A percentile compares a stretch with the other conserved stretches of the same genome.
Evolutionary conservation across 108 stramenopile genomes (phyloP).

Genomic region (Nitzschia sp.): DNA sequence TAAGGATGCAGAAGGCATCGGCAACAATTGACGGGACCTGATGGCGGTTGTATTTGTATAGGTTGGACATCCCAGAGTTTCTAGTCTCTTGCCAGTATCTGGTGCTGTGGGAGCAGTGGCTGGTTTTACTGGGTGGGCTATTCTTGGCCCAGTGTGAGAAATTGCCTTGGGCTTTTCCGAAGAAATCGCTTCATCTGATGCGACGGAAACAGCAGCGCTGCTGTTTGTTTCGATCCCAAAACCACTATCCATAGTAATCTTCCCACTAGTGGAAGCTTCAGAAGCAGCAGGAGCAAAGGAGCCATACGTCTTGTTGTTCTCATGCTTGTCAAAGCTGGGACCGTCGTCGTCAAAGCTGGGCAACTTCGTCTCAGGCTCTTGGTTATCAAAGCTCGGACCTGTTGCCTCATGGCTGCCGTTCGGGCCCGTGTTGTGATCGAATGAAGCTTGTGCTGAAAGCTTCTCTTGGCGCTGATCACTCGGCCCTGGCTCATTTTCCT

Average conservation of each 20-base stretch:
- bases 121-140: neutral
- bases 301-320: neutral
- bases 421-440: too few species aligned
- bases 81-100: too few species aligned
- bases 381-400: neutral
- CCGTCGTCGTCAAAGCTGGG: slow-evolving; percentile 12
- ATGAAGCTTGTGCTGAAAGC: too few species aligned
- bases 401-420: too few species aligned
- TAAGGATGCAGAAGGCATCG: neutral
- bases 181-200: neutral
- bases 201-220: neutral
- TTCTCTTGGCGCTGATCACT: too few species aligned
- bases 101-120: neutral
- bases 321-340: slow-evolving; percentile 5
- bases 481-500: too few species aligned
- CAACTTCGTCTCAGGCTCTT: too few species aligned
- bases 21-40: neutral
- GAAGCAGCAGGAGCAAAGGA: too few species aligned
- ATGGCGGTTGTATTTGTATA: neutral
- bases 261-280: neutral
- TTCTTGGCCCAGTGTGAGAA: too few species aligned
- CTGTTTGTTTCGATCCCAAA: neutral
- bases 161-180: neutral
- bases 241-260: neutral
- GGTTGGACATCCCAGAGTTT: neutral